These are phyloP conservation scores for Paxillus rubicundulus DNA, from an alignment of 768 basidiomycete genomes.

Conservation along the genomic window DNA sequence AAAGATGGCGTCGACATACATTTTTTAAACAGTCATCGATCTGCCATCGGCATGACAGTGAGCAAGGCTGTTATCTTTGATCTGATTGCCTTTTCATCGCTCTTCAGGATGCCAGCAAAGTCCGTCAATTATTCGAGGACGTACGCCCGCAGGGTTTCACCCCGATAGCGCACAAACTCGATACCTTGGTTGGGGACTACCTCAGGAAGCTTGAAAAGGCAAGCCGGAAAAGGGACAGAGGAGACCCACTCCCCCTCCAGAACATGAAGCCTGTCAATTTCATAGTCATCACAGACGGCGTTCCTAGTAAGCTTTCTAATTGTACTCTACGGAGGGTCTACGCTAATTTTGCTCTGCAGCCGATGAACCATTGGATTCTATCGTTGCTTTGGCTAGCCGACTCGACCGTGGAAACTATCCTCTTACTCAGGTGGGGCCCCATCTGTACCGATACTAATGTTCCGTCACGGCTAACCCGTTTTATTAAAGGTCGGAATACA, in stretches of 20 bases:
- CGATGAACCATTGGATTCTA: constrained; percentile 50
- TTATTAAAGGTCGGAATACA: constrained; percentile 57
- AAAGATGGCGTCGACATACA: constrained; percentile 59
- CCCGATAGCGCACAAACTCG: constrained; percentile 43
- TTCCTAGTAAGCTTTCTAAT: constrained; percentile 42
- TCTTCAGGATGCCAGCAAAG: constrained; percentile 35
- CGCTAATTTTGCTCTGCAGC: constrained; percentile 30
- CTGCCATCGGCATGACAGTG: constrained; percentile 40
- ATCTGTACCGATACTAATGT: not conserved
- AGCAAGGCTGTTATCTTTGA: not conserved
- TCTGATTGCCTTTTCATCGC: not conserved
- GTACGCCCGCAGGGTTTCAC: constrained; percentile 46
- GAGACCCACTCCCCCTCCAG: constrained; percentile 23
- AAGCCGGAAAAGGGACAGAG: constrained; percentile 19
- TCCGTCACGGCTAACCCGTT: not conserved
- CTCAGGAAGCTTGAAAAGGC: constrained; percentile 34
- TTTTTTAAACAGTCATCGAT: constrained; percentile 48
- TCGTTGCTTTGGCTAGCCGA: constrained; percentile 44
- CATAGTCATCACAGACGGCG: constrained; percentile 65
- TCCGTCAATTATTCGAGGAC: constrained; percentile 42
- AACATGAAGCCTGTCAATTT: constrained; percentile 55
- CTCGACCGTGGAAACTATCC: constrained; percentile 54
- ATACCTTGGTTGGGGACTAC: constrained; percentile 39
- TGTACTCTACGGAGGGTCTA: not conserved
- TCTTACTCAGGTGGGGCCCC: constrained; percentile 48